Evolutionary conservation across 2,329 filamentous ascomycete species (phyloP), one percentile per base, ranked within the genome.

Genomic region (Trichoderma guizhouense): DNA sequence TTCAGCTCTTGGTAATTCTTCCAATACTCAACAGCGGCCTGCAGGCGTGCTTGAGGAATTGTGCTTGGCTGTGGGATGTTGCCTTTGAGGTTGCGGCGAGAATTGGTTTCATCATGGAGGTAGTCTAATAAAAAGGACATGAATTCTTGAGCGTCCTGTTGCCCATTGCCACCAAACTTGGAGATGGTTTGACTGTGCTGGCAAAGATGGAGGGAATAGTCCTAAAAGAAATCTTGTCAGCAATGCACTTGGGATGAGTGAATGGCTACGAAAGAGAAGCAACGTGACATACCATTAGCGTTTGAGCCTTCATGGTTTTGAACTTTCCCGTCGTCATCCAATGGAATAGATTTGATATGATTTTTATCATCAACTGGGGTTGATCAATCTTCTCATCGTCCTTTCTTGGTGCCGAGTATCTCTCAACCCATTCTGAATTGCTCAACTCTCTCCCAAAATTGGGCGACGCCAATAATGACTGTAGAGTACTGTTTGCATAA

Each of bases 121-220:
- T 92, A 91, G 68, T 93, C 90, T 47, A 97, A 86, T 30, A 98
- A 81, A 78, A 97, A 97, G 60, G 90, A 90, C 75, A 95, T 90
- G 76, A 97, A 97, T 77, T 98, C 96, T 75, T 95, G 92, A 2
- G 94, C 92, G 78, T 99, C 96, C 81, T 98, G 96, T 79, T 98
- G 95, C 64, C 89, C 84, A 28, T 86, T 85, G 53, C 93, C 91
- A 15, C 91, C 93, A 83, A 94, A 96, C 7, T 88, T 75, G 73
- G 64, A 77, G 71, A 43, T 74, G 70, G 65, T 72, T 71, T 57
- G 76, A 76, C 70, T 81, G 74, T 70, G 63, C 30, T 80, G 77
- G 71, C 80, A 82, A 9, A 84, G 73, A 71, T 83, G 78, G 36
- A 77, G 75, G 18, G 81, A 87, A 73, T 92, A 93, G 58, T 89